Evolutionary conservation across 2,329 filamentous ascomycete species (phyloP).

Genomic region (Nemania abortiva): DNA sequence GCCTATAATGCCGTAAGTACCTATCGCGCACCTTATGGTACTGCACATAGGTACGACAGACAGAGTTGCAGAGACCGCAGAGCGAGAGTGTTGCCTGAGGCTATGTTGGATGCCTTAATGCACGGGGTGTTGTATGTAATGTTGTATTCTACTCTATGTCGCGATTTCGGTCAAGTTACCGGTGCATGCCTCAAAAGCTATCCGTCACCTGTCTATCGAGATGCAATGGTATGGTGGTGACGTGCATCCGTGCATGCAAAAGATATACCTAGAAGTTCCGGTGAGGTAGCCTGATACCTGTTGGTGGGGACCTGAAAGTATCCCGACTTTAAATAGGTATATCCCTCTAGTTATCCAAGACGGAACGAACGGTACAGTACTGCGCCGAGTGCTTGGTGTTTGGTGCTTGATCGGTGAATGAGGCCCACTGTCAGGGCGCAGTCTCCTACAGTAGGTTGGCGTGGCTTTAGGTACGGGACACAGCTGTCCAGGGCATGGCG

Average conservation of each 20-base stretch:
- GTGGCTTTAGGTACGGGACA: too few species aligned
- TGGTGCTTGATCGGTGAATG: not conserved
- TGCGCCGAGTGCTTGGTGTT: too few species aligned
- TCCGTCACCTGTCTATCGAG: not conserved
- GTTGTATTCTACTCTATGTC: not conserved
- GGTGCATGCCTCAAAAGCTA: not conserved
- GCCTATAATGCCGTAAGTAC: constrained; percentile 24
- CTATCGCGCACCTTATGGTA: not conserved
- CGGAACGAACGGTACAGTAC: not conserved
- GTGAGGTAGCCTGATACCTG: not conserved
- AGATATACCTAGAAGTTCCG: not conserved
- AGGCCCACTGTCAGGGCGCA: not conserved
- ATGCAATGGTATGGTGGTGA: not conserved
- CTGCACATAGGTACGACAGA: not conserved
- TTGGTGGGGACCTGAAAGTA: not conserved
- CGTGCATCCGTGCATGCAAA: not conserved
- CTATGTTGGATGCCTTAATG: constrained; percentile 12
- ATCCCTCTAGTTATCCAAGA: not conserved
- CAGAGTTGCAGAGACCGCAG: not conserved
- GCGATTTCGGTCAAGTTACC: not conserved
- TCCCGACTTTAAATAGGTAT: not conserved
- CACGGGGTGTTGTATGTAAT: not conserved
- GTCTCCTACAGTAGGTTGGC: not conserved
- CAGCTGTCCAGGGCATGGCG: too few species aligned
- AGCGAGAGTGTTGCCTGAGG: constrained; percentile 19